phyloP scores from a whole-genome alignment of 2,329 filamentous ascomycete genomes.

The Botrytis paeoniae region DNA sequence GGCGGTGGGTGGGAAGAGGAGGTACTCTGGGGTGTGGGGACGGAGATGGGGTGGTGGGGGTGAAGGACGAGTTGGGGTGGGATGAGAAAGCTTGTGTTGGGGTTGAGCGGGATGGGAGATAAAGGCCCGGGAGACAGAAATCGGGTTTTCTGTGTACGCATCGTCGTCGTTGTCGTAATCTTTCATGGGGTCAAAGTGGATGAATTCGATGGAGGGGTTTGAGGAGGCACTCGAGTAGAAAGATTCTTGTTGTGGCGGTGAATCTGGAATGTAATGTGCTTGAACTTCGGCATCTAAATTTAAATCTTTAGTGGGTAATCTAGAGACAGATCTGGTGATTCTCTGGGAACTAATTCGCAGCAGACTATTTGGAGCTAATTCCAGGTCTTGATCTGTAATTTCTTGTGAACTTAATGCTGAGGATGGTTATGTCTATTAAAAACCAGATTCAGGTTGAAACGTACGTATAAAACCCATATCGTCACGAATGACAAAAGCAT shows the following conservation, averaged over 20 bases:
- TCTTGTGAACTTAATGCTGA: not conserved
- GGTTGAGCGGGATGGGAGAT: no score
- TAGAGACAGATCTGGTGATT: not conserved
- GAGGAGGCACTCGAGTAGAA: not conserved
- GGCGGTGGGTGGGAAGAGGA: not conserved
- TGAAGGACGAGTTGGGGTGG: not conserved
- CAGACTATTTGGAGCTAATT: not conserved
- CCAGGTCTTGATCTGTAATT: not conserved
- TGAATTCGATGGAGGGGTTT: not conserved
- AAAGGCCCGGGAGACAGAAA: no score
- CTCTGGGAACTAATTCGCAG: not conserved
- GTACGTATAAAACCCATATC: slow-evolving; percentile 6
- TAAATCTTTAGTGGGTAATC: not conserved
- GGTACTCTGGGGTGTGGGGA: not conserved
- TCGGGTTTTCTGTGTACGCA: not conserved
- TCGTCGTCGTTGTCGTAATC: not conserved
- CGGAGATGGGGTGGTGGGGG: not conserved
- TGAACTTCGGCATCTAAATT: not conserved
- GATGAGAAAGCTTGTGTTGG: not conserved
- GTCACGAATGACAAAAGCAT: not conserved
- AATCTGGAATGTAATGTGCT: no score
- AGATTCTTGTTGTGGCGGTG: no score
- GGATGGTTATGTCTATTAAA: not conserved
- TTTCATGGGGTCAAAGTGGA: not conserved
- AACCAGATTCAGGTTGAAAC: not conserved